Percentiles rank a stretch among this genome's conserved stretches.
phyloP scores from a whole-genome alignment of 176 grass and related monocot genomes.

The Zoysia pacifica region DNA sequence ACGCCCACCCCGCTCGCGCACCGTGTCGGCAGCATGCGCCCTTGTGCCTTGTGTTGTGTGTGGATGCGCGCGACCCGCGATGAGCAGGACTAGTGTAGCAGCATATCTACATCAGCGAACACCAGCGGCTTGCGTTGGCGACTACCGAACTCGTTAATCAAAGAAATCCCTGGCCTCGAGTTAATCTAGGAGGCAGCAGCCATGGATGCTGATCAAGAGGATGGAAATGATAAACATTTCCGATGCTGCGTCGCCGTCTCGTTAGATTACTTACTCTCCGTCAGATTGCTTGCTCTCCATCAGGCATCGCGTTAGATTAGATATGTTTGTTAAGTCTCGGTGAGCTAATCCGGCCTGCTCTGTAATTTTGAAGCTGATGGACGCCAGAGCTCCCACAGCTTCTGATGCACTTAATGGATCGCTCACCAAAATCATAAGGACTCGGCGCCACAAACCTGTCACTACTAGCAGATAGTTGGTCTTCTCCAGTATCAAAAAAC shows the following conservation, averaged over 20 bases:
- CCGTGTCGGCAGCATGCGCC: not conserved
- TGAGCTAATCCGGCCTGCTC: slow-evolving; percentile 31
- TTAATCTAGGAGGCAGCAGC: not conserved
- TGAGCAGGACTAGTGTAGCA: not conserved
- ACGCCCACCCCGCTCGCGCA: too few relatives aligned
- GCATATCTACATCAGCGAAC: not conserved
- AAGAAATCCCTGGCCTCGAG: slow-evolving; percentile 23
- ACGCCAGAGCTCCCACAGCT: not conserved
- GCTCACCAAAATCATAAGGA: not conserved
- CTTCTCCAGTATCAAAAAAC: not conserved
- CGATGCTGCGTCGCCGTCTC: not conserved
- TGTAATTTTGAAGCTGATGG: slow-evolving; percentile 22
- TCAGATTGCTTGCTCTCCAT: not conserved
- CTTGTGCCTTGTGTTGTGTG: too few relatives aligned
- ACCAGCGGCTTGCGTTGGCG: slow-evolving; percentile 9
- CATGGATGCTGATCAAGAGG: not conserved
- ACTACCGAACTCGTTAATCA: slow-evolving; percentile 35
- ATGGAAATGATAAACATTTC: not conserved
- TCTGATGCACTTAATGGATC: not conserved
- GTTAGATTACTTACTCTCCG: too few relatives aligned
- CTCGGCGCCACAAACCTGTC: not conserved
- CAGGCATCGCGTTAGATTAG: not conserved
- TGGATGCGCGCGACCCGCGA: too few relatives aligned
- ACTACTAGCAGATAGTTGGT: not conserved
- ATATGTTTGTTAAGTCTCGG: slow-evolving; percentile 47